Percentiles rank a stretch among this genome's conserved stretches.
Evolutionary conservation across 306 rosid species (phyloP).

Genomic region (Trichosanthes cucumerina): DNA sequence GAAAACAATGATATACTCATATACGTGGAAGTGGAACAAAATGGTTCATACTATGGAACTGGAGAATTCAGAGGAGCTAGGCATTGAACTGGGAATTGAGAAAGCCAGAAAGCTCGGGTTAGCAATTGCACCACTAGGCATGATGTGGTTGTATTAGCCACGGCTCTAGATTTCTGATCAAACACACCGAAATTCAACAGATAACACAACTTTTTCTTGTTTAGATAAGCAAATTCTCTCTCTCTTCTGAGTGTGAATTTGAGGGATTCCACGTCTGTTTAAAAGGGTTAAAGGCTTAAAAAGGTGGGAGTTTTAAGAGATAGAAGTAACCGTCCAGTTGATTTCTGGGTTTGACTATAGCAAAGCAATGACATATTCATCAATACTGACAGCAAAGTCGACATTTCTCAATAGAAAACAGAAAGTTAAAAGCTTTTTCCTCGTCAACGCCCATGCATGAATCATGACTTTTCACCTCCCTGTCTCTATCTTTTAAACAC

Average conservation of each 20-base stretch:
- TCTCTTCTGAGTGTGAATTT: not conserved
- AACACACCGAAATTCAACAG: constrained; percentile 33
- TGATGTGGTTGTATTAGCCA: not conserved
- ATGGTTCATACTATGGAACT: constrained; percentile 34
- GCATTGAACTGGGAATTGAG: constrained; percentile 23
- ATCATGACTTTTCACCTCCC: constrained; percentile 1
- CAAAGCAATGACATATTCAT: constrained; percentile 19
- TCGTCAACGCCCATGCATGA: constrained; percentile 67
- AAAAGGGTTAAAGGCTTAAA: not conserved
- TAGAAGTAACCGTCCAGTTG: constrained; percentile 4
- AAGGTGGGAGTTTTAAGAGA: not conserved
- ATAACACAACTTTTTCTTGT: not conserved
- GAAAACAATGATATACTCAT: not conserved
- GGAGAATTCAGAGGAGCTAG: constrained; percentile 23
- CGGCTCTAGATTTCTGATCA: constrained; percentile 8
- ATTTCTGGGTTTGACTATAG: constrained; percentile 28
- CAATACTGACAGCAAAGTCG: constrained; percentile 17
- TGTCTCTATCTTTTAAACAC: constrained; percentile 19
- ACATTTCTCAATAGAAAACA: constrained; percentile 23
- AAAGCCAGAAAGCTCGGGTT: constrained; percentile 19
- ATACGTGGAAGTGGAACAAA: constrained; percentile 1
- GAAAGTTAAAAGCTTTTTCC: constrained; percentile 21
- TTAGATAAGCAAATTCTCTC: not conserved
- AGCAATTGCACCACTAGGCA: constrained; percentile 24
- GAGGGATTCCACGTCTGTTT: not conserved